A percentile compares a stretch with the other conserved stretches of the same genome.
Conservation (phyloP, 345 rosid genomes). For the Hevea brasiliensis region DNA sequence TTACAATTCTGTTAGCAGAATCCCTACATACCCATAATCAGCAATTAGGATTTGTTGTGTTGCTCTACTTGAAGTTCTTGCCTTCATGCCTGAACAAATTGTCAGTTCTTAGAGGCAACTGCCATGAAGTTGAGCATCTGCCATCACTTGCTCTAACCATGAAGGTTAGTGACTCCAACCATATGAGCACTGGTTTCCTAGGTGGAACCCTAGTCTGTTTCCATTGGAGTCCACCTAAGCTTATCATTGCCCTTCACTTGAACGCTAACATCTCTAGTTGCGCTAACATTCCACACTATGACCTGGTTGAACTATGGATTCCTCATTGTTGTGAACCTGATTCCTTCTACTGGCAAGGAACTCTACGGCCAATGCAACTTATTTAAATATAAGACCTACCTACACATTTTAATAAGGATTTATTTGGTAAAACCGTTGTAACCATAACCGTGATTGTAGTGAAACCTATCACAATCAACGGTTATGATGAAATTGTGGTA, state of each 20-base stretch:
- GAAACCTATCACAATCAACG: too few relatives aligned
- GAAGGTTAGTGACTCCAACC: conserved; percentile 44
- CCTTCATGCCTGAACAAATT: conserved; percentile 50
- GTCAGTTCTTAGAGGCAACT: conserved; percentile 47
- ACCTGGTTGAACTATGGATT: conserved; percentile 65
- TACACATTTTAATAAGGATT: too few relatives aligned
- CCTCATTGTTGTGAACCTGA: conserved; percentile 57
- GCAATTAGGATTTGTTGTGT: background rate
- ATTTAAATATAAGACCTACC: too few relatives aligned
- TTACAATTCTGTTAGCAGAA: too few relatives aligned
- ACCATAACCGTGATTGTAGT: too few relatives aligned
- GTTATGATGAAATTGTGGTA: too few relatives aligned
- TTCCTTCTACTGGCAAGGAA: conserved; percentile 69
- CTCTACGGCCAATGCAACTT: conserved; percentile 35
- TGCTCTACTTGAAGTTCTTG: conserved; percentile 44
- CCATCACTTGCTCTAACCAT: conserved; percentile 47
- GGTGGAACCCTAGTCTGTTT: conserved; percentile 49
- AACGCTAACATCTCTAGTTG: conserved; percentile 65
- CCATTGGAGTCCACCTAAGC: conserved; percentile 44
- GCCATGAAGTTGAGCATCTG: conserved; percentile 38
- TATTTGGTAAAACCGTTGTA: too few relatives aligned
- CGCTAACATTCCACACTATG: conserved; percentile 61
- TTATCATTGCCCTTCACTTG: conserved; percentile 52
- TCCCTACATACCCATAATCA: too few relatives aligned
- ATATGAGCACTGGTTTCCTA: conserved; percentile 43